Conservation (phyloP, 73 alveolate genomes). For the Diophrys sp. region DNA sequence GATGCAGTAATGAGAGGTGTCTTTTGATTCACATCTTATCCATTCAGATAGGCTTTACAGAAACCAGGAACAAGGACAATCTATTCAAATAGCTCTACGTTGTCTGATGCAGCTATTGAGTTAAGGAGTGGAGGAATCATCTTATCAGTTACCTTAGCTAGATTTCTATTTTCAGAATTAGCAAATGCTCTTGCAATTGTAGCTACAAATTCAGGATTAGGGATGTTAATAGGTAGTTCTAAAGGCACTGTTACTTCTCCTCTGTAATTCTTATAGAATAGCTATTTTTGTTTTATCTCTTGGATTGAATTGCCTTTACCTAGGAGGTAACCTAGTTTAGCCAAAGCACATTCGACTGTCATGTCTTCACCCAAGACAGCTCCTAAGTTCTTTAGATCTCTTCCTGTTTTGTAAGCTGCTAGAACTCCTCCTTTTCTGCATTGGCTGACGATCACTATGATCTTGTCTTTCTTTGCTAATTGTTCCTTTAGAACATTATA, state of each 20-base stretch:
- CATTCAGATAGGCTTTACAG: too few species aligned
- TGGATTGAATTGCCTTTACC: slow-evolving; percentile 44
- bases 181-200: slow-evolving; percentile 32
- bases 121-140: neutral
- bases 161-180: neutral
- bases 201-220: slow-evolving; percentile 23
- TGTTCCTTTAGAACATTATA: slow-evolving; percentile 56
- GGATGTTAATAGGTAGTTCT: slow-evolving; percentile 20
- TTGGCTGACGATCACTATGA: slow-evolving; percentile 66
- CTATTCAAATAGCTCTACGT: too few species aligned
- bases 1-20: too few species aligned
- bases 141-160: neutral
- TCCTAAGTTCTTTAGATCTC: slow-evolving; percentile 47
- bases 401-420: slow-evolving; percentile 69
- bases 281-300: slow-evolving; percentile 19
- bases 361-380: slow-evolving; percentile 76
- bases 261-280: slow-evolving; percentile 45
- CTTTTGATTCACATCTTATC: too few species aligned
- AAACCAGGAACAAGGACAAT: too few species aligned
- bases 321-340: slow-evolving; percentile 70
- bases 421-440: slow-evolving; percentile 72
- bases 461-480: slow-evolving; percentile 53
- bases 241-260: slow-evolving; percentile 61
- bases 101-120: too few species aligned
- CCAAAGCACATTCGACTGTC: slow-evolving; percentile 73